Evolutionary conservation across 2,329 filamentous ascomycete genomes (phyloP), one percentile per base, ranked within the genome.

Genomic region (Aspergillus novofumigatus): DNA sequence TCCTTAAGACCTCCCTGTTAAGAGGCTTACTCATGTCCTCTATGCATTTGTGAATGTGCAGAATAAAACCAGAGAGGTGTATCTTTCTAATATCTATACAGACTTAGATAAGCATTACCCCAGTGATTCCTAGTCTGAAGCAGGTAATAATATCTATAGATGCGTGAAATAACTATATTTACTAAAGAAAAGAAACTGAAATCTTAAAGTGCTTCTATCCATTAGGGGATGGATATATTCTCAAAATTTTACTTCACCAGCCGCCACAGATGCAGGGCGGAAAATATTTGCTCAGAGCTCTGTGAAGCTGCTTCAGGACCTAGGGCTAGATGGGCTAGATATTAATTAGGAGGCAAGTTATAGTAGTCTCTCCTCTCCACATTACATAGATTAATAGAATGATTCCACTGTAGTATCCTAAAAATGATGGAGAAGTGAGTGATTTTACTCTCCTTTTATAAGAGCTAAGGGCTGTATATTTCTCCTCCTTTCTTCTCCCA

Each of bases 21-120:
- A 92, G 54, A 88, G 90, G 55, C 83, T 97, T 47, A 97, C 92
- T 0, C 93, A 97, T 69, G 77, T 97, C 5, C 84, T 97, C 17
- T 97, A 97, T 67, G 83, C 92, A 17, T 97, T 97, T 75, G 93
- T 91, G 69, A 95, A 97, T 71, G 84, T 96, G 57, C 83, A 85
- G 3, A 81, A 86, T 2, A 20, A 45, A 10, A 85, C 83, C 35
- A 92, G 93, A 51, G 90, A 95, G 75, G 91, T 95, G 73, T 89
- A 81, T 68, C 78, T 90, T 7, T 86, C 84, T 1, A 90, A 94
- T 66, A 74, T 78, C 1, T 92, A 83, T 72, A 81, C 89, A 25
- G 90, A 92, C 54, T 66, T 77, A 1, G 79, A 91, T 53, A 90
- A 88, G 67, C 87, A 86, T 67, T 92, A 90, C 65, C 74, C 83